Evolutionary conservation across 164 flowering plant species (phyloP), one percentile per base, ranked within the genome.

Genomic region (Vitis labrusca): DNA sequence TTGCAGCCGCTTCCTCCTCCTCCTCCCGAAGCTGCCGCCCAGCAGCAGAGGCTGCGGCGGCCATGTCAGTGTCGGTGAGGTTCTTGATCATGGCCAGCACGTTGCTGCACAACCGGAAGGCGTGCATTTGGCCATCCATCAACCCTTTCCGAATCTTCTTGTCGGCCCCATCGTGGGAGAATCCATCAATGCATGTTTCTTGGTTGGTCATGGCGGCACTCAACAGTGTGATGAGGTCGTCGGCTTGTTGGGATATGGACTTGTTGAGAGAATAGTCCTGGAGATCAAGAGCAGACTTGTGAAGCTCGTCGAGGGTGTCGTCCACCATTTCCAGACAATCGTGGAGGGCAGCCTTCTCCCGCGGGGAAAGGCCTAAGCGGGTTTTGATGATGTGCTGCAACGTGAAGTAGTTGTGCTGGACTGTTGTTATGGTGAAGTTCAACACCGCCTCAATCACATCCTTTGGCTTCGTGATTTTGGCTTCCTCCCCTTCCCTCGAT

Each of bases 131-230:
- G 27, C 27, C 16, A 3, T 23, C 27, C 27, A 23, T 23, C 27
- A 23, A 23, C 27, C 27, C 27, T 23, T 23, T 23, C 27, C 27
- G 2, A 23, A 23, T 2, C 27, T 2, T 23, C 2, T 23, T 23
- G 27, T 23, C 27, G 27, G 27, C 27, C 27, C 27, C 27, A 23
- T 76, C 80, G 74, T 79, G 80, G 5, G 91, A 82, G 69, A 86
- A 84, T 3, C 88, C 85, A 32, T 86, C 92, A 0, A 90, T 53
- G 72, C 91, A 89, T 2, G 86, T 78, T 3, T 82, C 85, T 63
- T 86, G 88, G 54, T 87, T 86, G 1, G 94, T 89, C 74, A 87
- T 86, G 17, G 89, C 87, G 7, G 84, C 85, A 30, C 88, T 83
- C 2, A 85, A 49, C 0, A 87, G 81, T 0, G 68, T 82, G 55